phyloP scores from a whole-genome alignment of 176 grass and related monocot species.

The Tillandsia fasciculata region DNA sequence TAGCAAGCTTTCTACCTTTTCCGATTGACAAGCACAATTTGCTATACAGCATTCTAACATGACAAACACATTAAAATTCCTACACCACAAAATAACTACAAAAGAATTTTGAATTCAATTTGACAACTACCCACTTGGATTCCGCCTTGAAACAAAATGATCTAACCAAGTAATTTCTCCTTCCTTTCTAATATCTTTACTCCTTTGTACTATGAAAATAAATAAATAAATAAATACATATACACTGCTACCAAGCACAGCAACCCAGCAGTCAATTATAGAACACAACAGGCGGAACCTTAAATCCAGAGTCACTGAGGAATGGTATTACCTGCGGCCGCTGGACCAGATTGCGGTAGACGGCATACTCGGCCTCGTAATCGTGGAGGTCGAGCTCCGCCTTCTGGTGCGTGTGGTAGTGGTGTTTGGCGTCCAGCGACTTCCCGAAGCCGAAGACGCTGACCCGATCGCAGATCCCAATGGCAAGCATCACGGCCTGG shows the following conservation, averaged over 20 bases:
- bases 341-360: slow-evolving; percentile 63
- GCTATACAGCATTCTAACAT: background rate
- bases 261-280: slow-evolving; percentile 45
- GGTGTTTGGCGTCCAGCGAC: slow-evolving; percentile 59
- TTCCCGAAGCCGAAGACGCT: slow-evolving; percentile 88
- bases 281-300: slow-evolving; percentile 59
- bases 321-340: slow-evolving; percentile 69
- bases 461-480: slow-evolving; percentile 70
- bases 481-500: slow-evolving; percentile 85
- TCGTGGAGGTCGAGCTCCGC: slow-evolving; percentile 82
- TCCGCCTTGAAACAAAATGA: background rate
- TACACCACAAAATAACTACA: background rate
- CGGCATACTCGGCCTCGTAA: slow-evolving; percentile 85
- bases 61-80: background rate
- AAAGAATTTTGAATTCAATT: background rate
- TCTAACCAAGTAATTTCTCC: background rate
- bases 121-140: background rate
- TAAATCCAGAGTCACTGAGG: slow-evolving; percentile 50
- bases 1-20: background rate
- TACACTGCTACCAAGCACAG: background rate
- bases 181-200: background rate
- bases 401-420: slow-evolving; percentile 95
- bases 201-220: no score
- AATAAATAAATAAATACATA: background rate
- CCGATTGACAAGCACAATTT: background rate